Base-by-base conservation (phyloP, 108 stramenopile species). In the Stephanodiscus triporus region DNA sequence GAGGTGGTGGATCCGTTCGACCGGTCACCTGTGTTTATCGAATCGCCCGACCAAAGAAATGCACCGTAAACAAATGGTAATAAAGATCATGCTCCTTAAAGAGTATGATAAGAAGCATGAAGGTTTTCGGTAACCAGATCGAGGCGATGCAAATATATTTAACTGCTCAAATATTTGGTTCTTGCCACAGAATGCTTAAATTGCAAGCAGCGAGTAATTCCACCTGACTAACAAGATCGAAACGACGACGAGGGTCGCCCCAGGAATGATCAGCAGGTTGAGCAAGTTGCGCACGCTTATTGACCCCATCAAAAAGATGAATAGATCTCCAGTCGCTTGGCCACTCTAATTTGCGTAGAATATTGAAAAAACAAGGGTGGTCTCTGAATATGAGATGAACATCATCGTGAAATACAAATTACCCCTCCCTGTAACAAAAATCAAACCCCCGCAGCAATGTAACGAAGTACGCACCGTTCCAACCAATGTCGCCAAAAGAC, bases 291-390 rank as follows among this genome's bases (percentile, higher is more conserved):
- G 79, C 27, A 89, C 86, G 40, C 83, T 82, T 17, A 84, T 63
- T 17, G 77, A 73, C 24, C 86, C 88, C 88, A 89, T 86, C 23
- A 70, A 43, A 13, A 85, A 87, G 54, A 89, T 87, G 45, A 89
- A 87, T n/a, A 82, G 30, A 62, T 89, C 86, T 53, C 88, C 88
- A 17, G 67, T 60, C 17, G 86, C 88, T 22, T 84, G 69, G 59
- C 86, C 88, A 34, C 77, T 69, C 70, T 70, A 53, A 26, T 16
- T 0, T 45, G 3, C 14, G 43, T 14, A 45, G 2, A 16, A 16
- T 2, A 45, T 38, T 32, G 51, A 40, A 51, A 49, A 51, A 23
- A 30, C 20, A 26, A 63, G 43, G 26, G 26, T 30, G 6, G n/a
- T 60, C 14, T 37, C 29, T 13, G 60, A 17, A 19, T n/a, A 40